Percentiles rank a stretch among this genome's conserved stretches.
phyloP scores from a whole-genome alignment of 2,329 filamentous ascomycete genomes.

The Harringtonia lauricola region DNA sequence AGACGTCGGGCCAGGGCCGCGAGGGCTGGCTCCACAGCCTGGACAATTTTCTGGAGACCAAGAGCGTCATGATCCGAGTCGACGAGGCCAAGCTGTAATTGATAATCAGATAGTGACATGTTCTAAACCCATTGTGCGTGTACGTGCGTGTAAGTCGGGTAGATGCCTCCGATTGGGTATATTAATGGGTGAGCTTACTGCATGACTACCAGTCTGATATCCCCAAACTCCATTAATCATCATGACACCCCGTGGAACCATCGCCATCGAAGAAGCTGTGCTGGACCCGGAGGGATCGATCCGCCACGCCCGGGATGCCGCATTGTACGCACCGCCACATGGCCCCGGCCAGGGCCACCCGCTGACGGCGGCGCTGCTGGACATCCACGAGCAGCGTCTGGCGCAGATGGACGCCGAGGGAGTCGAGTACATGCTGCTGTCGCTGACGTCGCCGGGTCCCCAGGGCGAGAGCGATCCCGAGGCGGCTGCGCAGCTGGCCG shows the following conservation, averaged over 20 bases:
- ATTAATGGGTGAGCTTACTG: too few relatives aligned
- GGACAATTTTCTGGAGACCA: slow-evolving; percentile 21
- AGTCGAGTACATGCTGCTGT: slow-evolving; percentile 25
- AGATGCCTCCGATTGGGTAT: too few relatives aligned
- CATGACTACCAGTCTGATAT: too few relatives aligned
- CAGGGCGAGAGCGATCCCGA: slow-evolving; percentile 18
- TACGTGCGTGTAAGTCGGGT: too few relatives aligned
- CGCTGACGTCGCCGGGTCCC: slow-evolving; percentile 20
- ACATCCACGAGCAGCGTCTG: slow-evolving; percentile 20
- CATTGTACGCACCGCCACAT: slow-evolving; percentile 16
- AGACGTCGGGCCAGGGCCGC: slow-evolving; percentile 24
- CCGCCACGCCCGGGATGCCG: slow-evolving; percentile 17
- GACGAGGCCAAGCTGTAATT: too few relatives aligned
- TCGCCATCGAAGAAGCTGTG: slow-evolving; percentile 24
- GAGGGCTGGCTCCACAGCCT: slow-evolving; percentile 23
- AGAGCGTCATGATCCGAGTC: slow-evolving; percentile 17
- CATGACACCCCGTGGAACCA: slow-evolving; percentile 16
- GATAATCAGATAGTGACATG: too few relatives aligned
- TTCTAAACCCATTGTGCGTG: too few relatives aligned
- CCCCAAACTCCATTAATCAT: too few relatives aligned
- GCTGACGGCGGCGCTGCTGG: slow-evolving; percentile 17
- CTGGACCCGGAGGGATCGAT: slow-evolving; percentile 19
- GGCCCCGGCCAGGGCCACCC: slow-evolving; percentile 12
- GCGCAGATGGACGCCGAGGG: slow-evolving; percentile 22
- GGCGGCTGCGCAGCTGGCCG: slow-evolving; percentile 16